A percentile compares a stretch with the other conserved stretches of the same genome.
These are phyloP conservation scores for Rhododendron kiyosumense DNA, from an alignment of 148 eudicot species.

Conservation along the genomic window DNA sequence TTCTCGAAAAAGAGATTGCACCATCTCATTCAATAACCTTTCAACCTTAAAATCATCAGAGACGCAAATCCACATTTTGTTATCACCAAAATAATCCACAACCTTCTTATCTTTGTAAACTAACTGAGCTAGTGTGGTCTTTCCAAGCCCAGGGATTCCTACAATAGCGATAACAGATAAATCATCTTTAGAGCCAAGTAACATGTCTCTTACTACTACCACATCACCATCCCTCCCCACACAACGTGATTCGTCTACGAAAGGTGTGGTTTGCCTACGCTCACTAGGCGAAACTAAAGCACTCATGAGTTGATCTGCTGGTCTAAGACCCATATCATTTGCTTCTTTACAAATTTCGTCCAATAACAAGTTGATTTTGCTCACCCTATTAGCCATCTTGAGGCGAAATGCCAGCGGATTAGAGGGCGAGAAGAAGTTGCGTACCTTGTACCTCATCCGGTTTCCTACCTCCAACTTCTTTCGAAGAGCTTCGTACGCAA, in stretches of 20 bases:
- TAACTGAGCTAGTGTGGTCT: not conserved
- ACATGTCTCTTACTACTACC: not conserved
- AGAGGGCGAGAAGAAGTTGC: not conserved
- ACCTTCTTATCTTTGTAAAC: not conserved
- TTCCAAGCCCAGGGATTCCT: not conserved
- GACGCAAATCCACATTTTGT: not conserved
- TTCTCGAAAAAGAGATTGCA: accelerated
- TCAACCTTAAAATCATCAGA: not conserved
- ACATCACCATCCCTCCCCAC: conserved; percentile 11
- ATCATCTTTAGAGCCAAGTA: not conserved
- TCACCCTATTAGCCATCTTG: no score
- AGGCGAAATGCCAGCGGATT: no score
- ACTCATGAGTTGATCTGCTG: not conserved
- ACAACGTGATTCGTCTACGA: not conserved
- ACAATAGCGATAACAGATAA: not conserved
- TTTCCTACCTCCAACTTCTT: not conserved
- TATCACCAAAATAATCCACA: not conserved
- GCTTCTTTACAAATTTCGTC: not conserved
- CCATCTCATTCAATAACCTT: no score
- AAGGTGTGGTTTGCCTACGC: not conserved
- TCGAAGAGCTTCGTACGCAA: not conserved
- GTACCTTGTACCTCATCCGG: not conserved
- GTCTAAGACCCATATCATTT: not conserved
- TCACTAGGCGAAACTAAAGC: not conserved
- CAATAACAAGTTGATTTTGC: not conserved